Evolutionary conservation across 2,329 filamentous ascomycete genomes (phyloP).

Genomic region (Cordyceps militaris): DNA sequence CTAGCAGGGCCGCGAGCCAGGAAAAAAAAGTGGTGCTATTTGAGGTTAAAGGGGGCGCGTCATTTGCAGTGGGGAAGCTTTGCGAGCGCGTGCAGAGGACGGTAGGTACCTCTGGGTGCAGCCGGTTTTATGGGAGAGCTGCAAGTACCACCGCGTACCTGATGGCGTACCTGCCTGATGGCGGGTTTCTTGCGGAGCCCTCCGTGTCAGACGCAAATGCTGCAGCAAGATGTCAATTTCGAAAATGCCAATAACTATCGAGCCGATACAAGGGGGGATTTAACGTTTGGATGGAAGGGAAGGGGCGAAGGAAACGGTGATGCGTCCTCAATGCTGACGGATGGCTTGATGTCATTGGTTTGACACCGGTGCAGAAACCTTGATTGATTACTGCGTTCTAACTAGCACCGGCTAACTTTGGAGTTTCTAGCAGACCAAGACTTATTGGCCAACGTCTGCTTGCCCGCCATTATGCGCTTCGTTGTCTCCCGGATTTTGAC

Average conservation of each 20-base stretch:
- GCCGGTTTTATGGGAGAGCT: not conserved
- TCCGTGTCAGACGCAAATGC: not conserved
- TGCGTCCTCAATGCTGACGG: not conserved
- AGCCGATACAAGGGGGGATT: not conserved
- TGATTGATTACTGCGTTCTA: not conserved
- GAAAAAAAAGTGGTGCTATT: constrained; percentile 8
- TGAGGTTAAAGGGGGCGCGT: constrained; percentile 11
- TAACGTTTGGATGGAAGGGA: too few relatives aligned
- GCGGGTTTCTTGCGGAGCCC: not conserved
- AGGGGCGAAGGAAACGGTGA: not conserved
- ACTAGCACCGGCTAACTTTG: not conserved
- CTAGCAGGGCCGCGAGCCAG: constrained; percentile 5
- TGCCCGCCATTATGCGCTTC: not conserved
- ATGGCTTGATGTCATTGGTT: not conserved
- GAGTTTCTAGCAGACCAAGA: not conserved
- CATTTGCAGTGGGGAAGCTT: not conserved
- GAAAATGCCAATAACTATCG: not conserved
- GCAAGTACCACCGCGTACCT: not conserved
- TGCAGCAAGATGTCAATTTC: not conserved
- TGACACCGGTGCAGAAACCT: not conserved
- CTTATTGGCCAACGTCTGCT: not conserved
- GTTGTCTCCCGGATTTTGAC: not conserved
- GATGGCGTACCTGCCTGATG: not conserved
- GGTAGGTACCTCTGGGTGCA: not conserved
- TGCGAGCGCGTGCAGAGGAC: not conserved